Conservation (phyloP, 768 basidiomycete genomes). For the Hypholoma sublateritium region DNA sequence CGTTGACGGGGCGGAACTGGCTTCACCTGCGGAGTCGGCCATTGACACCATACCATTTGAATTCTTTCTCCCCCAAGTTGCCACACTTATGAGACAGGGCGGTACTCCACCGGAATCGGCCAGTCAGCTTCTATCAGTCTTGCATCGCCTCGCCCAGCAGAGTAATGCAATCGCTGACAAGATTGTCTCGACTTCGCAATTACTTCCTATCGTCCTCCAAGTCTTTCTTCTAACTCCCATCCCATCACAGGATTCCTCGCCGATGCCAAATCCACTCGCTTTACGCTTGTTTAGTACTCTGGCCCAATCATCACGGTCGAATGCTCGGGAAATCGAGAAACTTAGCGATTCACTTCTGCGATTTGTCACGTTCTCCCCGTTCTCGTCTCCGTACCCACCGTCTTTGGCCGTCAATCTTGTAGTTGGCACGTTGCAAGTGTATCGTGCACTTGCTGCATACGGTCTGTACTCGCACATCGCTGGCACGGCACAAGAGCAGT, state of each 20-base stretch:
- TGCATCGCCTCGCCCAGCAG: constrained; percentile 62
- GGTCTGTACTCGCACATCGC: constrained; percentile 75
- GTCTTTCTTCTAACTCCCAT: constrained; percentile 59
- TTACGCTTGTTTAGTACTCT: constrained; percentile 58
- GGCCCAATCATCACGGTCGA: constrained; percentile 64
- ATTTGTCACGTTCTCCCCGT: constrained; percentile 62
- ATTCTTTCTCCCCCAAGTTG: constrained; percentile 49
- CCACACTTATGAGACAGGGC: constrained; percentile 36
- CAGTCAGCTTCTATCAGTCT: constrained; percentile 54
- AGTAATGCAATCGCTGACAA: constrained; percentile 50
- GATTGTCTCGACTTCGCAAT: constrained; percentile 50
- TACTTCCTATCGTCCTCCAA: constrained; percentile 52
- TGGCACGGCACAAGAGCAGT: constrained; percentile 58
- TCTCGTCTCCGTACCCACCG: constrained; percentile 37
- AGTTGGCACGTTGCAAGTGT: constrained; percentile 59
- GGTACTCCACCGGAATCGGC: constrained; percentile 49
- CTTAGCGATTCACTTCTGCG: constrained; percentile 68
- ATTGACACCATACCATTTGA: constrained; percentile 36
- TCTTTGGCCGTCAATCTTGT: constrained; percentile 51
- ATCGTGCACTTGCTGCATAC: constrained; percentile 67
- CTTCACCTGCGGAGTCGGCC: constrained; percentile 23
- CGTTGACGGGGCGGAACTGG: constrained; percentile 51
- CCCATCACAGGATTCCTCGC: constrained; percentile 33
- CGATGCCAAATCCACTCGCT: constrained; percentile 47
- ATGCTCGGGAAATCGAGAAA: constrained; percentile 56